phyloP scores from a whole-genome alignment of 2,329 filamentous ascomycete species.

The Exophiala calicioides region DNA sequence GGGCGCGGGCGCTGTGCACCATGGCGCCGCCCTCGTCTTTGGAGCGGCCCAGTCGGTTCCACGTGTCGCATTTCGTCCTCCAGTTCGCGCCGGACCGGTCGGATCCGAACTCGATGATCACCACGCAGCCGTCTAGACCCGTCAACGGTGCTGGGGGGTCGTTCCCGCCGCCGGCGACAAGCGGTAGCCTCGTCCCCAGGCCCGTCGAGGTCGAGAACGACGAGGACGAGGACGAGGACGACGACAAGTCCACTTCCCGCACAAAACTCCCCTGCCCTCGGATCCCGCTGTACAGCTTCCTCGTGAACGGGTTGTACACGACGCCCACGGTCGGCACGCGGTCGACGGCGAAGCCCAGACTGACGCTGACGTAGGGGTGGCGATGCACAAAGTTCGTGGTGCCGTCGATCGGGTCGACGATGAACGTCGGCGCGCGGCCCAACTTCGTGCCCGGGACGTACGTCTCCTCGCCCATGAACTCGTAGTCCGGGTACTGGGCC shows the following conservation, averaged over 20 bases:
- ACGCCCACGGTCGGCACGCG: constrained; percentile 57
- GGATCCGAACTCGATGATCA: constrained; percentile 63
- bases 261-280: constrained; percentile 57
- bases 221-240: no score
- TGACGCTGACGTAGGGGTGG: constrained; percentile 60
- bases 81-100: constrained; percentile 60
- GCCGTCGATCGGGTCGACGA: constrained; percentile 66
- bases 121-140: constrained; percentile 53
- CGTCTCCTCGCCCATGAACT: constrained; percentile 62
- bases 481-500: constrained; percentile 51
- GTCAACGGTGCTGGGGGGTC: constrained; percentile 48
- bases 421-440: constrained; percentile 58
- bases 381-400: constrained; percentile 67
- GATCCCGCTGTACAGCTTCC: constrained; percentile 58
- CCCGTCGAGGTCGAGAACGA: background rate
- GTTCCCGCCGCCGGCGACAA: no score
- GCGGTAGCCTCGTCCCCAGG: constrained; percentile 42
- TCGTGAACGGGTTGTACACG: constrained; percentile 62
- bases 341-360: constrained; percentile 57
- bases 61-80: constrained; percentile 57
- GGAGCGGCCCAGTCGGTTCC: constrained; percentile 48
- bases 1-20: constrained; percentile 59
- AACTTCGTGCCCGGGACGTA: constrained; percentile 58
- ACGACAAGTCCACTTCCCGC: constrained; percentile 35
- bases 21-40: constrained; percentile 61